Conservation (phyloP, 2,329 filamentous ascomycete genomes). For the Aureobasidium vineae region DNA sequence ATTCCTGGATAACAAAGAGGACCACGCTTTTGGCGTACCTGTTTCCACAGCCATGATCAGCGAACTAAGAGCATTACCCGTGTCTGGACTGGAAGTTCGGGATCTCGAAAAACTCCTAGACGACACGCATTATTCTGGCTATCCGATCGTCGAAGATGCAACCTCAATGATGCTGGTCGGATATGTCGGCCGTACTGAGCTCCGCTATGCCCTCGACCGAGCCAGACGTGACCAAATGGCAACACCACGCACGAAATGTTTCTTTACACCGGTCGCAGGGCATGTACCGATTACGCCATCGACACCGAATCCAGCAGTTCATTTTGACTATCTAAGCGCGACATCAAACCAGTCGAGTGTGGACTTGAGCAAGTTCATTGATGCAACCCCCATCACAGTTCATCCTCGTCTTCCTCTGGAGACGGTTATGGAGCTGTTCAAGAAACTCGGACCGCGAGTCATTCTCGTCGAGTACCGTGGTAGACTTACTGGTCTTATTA, state of each 20-base stretch:
- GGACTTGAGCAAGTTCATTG: conserved; percentile 84
- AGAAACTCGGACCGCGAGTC: conserved; percentile 92
- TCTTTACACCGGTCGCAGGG: conserved; percentile 52
- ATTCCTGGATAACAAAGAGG: conserved; percentile 95
- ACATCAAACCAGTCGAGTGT: conserved; percentile 59
- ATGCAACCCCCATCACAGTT: conserved; percentile 83
- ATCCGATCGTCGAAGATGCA: conserved; percentile 79
- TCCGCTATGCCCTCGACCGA: conserved; percentile 85
- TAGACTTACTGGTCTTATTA: conserved; percentile 78
- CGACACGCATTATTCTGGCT: conserved; percentile 84
- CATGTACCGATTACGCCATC: conserved; percentile 35
- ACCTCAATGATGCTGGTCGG: conserved; percentile 72
- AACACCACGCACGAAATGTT: conserved; percentile 67
- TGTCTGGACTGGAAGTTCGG: conserved; percentile 70
- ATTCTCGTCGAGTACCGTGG: conserved; percentile 92
- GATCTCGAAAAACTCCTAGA: conserved; percentile 73
- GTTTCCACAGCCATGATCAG: conserved; percentile 75
- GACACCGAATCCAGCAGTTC: conserved; percentile 42
- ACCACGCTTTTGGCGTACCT: conserved; percentile 92
- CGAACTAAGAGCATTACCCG: conserved; percentile 74
- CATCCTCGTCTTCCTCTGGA: conserved; percentile 90
- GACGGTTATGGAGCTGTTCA: conserved; percentile 98
- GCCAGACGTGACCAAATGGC: conserved; percentile 67
- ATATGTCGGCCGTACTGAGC: conserved; percentile 88
- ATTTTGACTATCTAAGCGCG: conserved; percentile 60